Base-by-base conservation (phyloP, 371 early-diverging fungal species). In the Syncephalastrum racemosum region DNA sequence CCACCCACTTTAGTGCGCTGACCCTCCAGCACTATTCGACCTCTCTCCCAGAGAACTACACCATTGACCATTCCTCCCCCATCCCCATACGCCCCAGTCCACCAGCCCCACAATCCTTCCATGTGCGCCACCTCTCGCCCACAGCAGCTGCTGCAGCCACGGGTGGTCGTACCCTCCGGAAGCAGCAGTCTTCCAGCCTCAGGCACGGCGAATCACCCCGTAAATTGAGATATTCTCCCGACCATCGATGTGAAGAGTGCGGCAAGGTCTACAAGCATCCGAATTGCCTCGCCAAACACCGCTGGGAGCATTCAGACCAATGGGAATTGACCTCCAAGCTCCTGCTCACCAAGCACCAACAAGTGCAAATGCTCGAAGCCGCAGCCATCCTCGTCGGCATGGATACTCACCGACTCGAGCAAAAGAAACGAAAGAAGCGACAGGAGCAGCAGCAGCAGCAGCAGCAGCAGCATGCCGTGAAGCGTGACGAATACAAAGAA, bases 361-460 rank as follows among this genome's bases (percentile, higher is more conserved):
- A 90, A 59, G 89, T 90, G 2, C 88, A 87, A 58, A 64, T 90
- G 69, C 68, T 90, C 59, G 90, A 90, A 56, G 90, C 90, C 16
- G 90, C 90, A 5, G 81, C 86, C 40, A 84, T 88, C 42, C 58
- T 88, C 31, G 67, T 88, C 43, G 77, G 80, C 48, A 79, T 86
- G 79, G 84, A 77, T 50, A 45, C 53, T 7, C 44, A 53, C 16
- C 59, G 59, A 14, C 41, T 53, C 20, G 59, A 59, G 24, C 48
- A 53, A 41, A 59, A 60, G 52, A 59, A 63, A 31, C 62, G 64
- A 20, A 62, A 65, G 16, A 47, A 53, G 36, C 16, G 27, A 22
- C 39, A 41, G 24, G 60, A 59, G 54, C 61, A 62, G 39, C 63
- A 67, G 22, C 60, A 64, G 15, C 53, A 52, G 27, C 20, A 36